Conservation (phyloP, 495 filamentous ascomycete species). For the Astrothelium subdiscretum region DNA sequence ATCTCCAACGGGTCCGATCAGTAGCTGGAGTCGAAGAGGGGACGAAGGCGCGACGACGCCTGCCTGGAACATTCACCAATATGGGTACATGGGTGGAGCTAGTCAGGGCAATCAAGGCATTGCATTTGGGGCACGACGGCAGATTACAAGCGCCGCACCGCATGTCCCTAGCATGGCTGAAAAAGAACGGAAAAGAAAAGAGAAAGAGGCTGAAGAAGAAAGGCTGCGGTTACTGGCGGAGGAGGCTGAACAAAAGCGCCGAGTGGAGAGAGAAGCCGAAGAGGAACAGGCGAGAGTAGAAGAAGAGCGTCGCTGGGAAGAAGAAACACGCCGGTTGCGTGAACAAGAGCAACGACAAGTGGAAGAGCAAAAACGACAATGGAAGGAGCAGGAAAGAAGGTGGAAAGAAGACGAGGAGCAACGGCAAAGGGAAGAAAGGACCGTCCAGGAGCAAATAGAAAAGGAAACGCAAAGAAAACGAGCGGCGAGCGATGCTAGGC, state of each 20-base stretch:
- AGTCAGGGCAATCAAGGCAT: constrained; percentile 93
- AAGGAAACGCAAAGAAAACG: constrained; percentile 30
- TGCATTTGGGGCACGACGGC: constrained; percentile 77
- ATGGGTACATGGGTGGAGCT: constrained; percentile 96
- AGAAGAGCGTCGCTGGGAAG: constrained; percentile 71
- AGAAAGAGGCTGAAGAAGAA: constrained; percentile 46
- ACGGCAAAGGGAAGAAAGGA: constrained; percentile 60
- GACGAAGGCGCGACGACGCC: constrained; percentile 73
- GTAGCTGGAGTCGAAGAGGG: constrained; percentile 79
- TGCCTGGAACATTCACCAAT: constrained; percentile 98
- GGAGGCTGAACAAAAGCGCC: constrained; percentile 51
- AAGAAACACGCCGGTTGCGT: constrained; percentile 55
- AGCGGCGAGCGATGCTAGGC: constrained; percentile 48
- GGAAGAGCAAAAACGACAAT: constrained; percentile 66
- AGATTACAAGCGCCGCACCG: constrained; percentile 79
- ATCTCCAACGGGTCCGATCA: constrained; percentile 45
- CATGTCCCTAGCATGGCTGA: constrained; percentile 62
- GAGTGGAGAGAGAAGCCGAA: constrained; percentile 52
- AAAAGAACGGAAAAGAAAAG: constrained; percentile 49
- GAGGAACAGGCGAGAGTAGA: constrained; percentile 55
- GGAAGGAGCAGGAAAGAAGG: constrained; percentile 73
- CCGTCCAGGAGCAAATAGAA: constrained; percentile 51
- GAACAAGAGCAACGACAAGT: constrained; percentile 57
- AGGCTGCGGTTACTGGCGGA: constrained; percentile 48
- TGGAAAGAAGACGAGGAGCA: constrained; percentile 76